Evolutionary conservation across 108 stramenopile species (phyloP).

Genomic region (Poteriospumella lacustris): DNA sequence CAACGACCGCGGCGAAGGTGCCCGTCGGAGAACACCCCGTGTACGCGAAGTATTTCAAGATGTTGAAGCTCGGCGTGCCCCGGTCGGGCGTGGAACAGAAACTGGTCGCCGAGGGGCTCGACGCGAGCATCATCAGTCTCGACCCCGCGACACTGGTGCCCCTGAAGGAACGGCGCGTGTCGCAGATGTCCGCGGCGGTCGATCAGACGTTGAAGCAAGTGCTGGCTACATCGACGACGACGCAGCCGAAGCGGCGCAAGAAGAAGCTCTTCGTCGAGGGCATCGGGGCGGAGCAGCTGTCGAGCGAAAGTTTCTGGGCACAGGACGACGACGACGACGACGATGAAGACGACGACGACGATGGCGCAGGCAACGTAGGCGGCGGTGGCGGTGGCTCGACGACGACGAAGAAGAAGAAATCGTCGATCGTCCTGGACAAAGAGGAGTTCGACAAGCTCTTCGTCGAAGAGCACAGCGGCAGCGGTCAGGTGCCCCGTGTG

Average conservation of each 20-base stretch:
- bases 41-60: constrained; percentile 77
- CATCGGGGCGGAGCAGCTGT: background rate
- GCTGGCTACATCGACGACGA: background rate
- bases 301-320: background rate
- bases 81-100: constrained; percentile 80
- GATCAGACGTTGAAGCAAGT: background rate
- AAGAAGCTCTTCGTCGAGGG: background rate
- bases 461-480: background rate
- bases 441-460: background rate
- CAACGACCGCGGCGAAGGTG: constrained; percentile 24
- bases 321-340: background rate
- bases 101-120: constrained; percentile 70
- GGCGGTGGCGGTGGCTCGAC: no score
- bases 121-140: constrained; percentile 62
- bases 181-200: background rate
- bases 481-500: background rate
- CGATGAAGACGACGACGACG: background rate
- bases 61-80: constrained; percentile 78
- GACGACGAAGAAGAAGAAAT: background rate
- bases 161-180: background rate
- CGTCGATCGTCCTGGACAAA: background rate
- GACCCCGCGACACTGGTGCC: background rate
- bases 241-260: background rate
- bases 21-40: constrained; percentile 73
- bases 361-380: no score